phyloP scores from a whole-genome alignment of 495 filamentous ascomycete species.

The Pseudoneurospora amorphoporcata region DNA sequence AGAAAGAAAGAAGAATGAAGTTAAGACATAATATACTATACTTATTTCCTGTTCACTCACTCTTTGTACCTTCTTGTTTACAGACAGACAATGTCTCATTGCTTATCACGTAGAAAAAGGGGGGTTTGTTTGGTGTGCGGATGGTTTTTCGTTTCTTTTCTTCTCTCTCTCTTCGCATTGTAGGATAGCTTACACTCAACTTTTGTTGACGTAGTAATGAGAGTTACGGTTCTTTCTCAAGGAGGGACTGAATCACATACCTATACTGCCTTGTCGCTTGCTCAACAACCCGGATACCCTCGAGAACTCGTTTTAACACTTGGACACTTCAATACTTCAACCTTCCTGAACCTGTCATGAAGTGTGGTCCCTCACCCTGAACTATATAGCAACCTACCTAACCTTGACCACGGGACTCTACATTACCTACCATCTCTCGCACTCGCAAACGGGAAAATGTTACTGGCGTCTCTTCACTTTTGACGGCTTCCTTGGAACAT shows the following conservation, averaged over 20 bases:
- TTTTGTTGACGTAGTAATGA: neutral
- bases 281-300: too few relatives aligned
- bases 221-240: neutral
- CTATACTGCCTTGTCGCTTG: too few relatives aligned
- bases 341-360: too few relatives aligned
- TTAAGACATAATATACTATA: slow-evolving; percentile 1
- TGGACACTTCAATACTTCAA: too few relatives aligned
- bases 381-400: too few relatives aligned
- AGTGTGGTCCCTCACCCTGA: too few relatives aligned
- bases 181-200: neutral
- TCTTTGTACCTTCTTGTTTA: neutral
- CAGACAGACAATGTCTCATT: neutral
- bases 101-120: neutral
- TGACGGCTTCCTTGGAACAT: too few relatives aligned
- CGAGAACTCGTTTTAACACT: too few relatives aligned
- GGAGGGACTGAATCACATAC: neutral
- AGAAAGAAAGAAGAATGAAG: neutral
- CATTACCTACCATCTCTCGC: too few relatives aligned
- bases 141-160: neutral
- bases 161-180: neutral
- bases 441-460: too few relatives aligned
- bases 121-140: neutral
- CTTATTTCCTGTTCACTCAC: neutral
- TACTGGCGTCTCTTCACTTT: too few relatives aligned
- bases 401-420: too few relatives aligned